phyloP scores from a whole-genome alignment of 495 filamentous ascomycete species.

The Aspergillus affinis region DNA sequence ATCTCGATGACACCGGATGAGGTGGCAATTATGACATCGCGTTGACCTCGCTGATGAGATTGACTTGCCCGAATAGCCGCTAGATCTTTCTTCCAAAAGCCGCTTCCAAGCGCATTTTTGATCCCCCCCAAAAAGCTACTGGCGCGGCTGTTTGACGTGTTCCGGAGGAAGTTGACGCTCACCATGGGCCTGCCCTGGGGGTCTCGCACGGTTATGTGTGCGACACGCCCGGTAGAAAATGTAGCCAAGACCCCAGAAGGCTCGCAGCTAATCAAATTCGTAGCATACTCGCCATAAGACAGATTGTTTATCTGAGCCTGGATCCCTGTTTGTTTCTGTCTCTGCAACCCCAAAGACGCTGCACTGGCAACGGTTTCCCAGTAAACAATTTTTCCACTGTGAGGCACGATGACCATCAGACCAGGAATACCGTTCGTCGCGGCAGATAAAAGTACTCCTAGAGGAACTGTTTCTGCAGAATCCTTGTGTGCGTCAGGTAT shows the following conservation, averaged over 20 bases:
- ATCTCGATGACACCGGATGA: constrained; percentile 70
- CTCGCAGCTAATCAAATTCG: constrained; percentile 75
- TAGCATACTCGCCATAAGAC: constrained; percentile 73
- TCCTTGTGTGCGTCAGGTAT: constrained; percentile 71
- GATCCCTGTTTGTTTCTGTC: constrained; percentile 73
- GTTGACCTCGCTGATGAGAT: constrained; percentile 73
- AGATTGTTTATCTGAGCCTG: constrained; percentile 71
- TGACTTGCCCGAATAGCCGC: constrained; percentile 70
- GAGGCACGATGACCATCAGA: constrained; percentile 78
- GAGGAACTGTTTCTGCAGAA: constrained; percentile 63
- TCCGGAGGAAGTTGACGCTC: constrained; percentile 69
- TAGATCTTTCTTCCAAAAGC: constrained; percentile 68
- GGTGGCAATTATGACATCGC: constrained; percentile 76
- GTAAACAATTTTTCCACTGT: constrained; percentile 80
- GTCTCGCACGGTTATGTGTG: constrained; percentile 81
- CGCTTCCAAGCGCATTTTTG: constrained; percentile 65
- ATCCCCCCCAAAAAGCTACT: constrained; percentile 73
- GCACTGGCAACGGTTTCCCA: constrained; percentile 93
- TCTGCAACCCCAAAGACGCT: constrained; percentile 69
- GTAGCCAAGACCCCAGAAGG: constrained; percentile 81
- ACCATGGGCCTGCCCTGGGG: constrained; percentile 81
- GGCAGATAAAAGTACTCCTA: constrained; percentile 78
- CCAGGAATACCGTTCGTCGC: constrained; percentile 74
- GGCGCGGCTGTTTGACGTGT: constrained; percentile 42
- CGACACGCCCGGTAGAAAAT: constrained; percentile 80